Conservation (phyloP, 106 monocot genomes). For the Apostasia shenzhenica region DNA sequence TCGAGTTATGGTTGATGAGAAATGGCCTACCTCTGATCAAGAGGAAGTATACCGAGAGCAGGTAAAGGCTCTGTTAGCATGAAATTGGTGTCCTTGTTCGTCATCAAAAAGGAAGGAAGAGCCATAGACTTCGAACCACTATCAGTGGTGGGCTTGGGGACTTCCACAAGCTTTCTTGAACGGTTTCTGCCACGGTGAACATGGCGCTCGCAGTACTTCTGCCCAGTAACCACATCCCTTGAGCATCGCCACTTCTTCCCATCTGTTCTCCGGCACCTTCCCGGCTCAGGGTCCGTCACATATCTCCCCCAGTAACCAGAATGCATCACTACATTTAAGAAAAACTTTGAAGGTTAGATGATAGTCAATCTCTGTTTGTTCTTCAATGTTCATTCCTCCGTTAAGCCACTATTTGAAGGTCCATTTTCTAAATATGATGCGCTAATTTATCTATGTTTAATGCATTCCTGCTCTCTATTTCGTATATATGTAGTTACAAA, state of each 20-base stretch:
- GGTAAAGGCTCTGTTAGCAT: neutral
- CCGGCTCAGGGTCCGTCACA: constrained; percentile 60
- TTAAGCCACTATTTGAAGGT: neutral
- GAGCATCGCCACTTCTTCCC: constrained; percentile 97
- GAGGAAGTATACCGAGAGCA: constrained; percentile 4
- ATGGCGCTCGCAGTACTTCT: constrained; percentile 71
- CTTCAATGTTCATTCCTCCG: neutral
- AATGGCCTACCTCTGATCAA: constrained; percentile 10
- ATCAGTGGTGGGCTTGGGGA: constrained; percentile 5
- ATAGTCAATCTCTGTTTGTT: too few species aligned
- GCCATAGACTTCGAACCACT: neutral
- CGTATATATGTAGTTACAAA: neutral
- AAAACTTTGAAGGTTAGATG: neutral
- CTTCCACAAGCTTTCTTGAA: constrained; percentile 70
- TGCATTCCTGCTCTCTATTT: too few species aligned
- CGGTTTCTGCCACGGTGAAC: constrained; percentile 43
- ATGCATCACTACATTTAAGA: constrained; percentile 18
- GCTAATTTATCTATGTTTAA: neutral
- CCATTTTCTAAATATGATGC: neutral
- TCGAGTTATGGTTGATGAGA: neutral
- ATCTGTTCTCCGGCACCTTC: constrained; percentile 51
- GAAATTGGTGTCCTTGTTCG: constrained; percentile 1
- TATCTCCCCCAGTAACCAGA: constrained; percentile 31
- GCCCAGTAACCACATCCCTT: constrained; percentile 69
- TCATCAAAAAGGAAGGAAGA: neutral